Conservation (phyloP, 129 eudicot species). For the Ambrosia artemisiifolia region DNA sequence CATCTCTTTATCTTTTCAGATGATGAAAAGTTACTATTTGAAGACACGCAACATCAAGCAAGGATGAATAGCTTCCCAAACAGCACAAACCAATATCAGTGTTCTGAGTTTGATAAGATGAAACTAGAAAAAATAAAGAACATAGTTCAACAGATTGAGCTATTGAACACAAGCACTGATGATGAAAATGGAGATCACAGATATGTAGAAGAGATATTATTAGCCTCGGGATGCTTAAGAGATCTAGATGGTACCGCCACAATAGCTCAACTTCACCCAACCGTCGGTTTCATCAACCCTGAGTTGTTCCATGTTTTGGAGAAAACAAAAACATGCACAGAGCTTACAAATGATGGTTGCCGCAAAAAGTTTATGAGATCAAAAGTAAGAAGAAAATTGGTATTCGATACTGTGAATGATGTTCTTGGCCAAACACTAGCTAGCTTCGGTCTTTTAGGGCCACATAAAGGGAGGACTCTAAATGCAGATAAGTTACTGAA, state of each 20-base stretch:
- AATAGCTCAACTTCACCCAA: conserved; percentile 39
- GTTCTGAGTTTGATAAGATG: conserved; percentile 22
- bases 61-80: conserved; percentile 25
- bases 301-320: conserved; percentile 70
- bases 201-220: conserved; percentile 57
- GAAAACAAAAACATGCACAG: conserved; percentile 43
- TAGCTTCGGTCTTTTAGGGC: conserved; percentile 34
- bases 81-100: conserved; percentile 27
- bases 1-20: conserved; percentile 29
- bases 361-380: conserved; percentile 22
- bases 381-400: conserved; percentile 49
- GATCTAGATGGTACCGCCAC: conserved; percentile 34
- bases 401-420: conserved; percentile 77
- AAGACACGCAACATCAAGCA: conserved; percentile 38
- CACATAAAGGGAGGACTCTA: conserved; percentile 22
- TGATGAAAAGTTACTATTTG: conserved; percentile 39
- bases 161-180: conserved; percentile 29
- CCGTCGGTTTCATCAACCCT: conserved; percentile 55
- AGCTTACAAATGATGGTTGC: conserved; percentile 15
- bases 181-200: conserved; percentile 43
- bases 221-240: conserved; percentile 58
- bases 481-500: conserved; percentile 45
- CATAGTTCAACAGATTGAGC: conserved; percentile 41
- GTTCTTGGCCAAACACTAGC: conserved; percentile 50
- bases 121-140: conserved; percentile 41